Evolutionary conservation across 1,284 basidiomycete genomes (phyloP), one percentile per base, ranked within the genome.

Genomic region (Trametes hirsuta): DNA sequence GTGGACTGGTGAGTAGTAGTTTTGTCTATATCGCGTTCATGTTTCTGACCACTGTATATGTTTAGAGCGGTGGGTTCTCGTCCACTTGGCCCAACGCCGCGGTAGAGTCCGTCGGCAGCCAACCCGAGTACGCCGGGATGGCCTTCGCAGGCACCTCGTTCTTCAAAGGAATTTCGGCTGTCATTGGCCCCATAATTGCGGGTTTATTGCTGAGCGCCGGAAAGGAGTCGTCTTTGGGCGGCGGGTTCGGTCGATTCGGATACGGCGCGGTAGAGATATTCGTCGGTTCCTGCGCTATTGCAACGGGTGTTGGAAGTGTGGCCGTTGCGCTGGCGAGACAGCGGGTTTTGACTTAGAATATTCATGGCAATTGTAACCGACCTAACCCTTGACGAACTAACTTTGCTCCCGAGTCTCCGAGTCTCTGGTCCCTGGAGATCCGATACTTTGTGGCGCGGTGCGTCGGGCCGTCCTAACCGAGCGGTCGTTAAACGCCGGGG

Each of bases 201-300:
- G 69, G 68, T 36, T 24, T 69, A 3, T 63, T 71, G 24, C 58
- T 68, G 22, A 58, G 65, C 24, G 58, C 61, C 0, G 69, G 69
- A 1, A 62, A 62, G 18, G 59, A 58, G n/a, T 49, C 55, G 15
- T 39, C 61, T 1, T 46, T 55, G 41, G 51, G 50, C 3, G 48
- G 36, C 0, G 54, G 56, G 14, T 71, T 68, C 35, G 70, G 68
- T 6, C 46, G 59, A 40, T 66, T 64, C 34, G 70, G 70, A 1
- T 71, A 70, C 35, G 66, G 66, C 14, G 58, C 64, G 1, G 62
- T 71, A 12, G 69, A 71, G 55, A 59, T 71, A 11, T 72, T 72
- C 51, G 70, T 72, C 2, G 70, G 70, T 0, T 65, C 66, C 3
- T 70, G 68, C 51, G 67, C 69, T n/a, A 30, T 67, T 4, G 67